A percentile compares a stretch with the other conserved stretches of the same genome.
These are phyloP conservation scores for Penicillium goetzii DNA, from an alignment of 495 filamentous ascomycete genomes.

Conservation along the genomic window DNA sequence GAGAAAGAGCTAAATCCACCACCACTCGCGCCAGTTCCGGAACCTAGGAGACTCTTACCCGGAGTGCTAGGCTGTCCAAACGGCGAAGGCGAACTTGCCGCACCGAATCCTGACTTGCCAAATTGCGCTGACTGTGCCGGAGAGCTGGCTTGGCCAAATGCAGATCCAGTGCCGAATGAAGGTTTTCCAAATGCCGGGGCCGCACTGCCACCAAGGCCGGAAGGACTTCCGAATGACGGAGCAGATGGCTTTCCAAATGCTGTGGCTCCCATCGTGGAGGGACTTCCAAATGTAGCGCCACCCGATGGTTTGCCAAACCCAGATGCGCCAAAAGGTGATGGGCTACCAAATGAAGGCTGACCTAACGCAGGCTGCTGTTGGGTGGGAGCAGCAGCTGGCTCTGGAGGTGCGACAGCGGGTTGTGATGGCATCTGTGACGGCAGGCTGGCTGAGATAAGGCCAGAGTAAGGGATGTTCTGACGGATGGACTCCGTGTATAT, in stretches of 20 bases:
- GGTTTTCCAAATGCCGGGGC: constrained; percentile 56
- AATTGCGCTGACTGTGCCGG: constrained; percentile 27
- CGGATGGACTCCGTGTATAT: constrained; percentile 86
- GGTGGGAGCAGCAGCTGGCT: constrained; percentile 6
- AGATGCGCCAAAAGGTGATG: constrained; percentile 41
- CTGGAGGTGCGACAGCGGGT: constrained; percentile 23
- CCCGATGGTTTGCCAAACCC: constrained; percentile 37
- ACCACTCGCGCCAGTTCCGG: constrained; percentile 31
- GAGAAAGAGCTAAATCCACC: constrained; percentile 46
- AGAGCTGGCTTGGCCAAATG: constrained; percentile 33
- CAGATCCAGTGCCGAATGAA: constrained; percentile 41
- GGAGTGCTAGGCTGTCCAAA: constrained; percentile 47
- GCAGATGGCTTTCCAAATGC: constrained; percentile 41
- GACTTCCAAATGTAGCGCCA: constrained; percentile 42
- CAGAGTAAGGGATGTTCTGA: constrained; percentile 70
- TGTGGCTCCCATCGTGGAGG: constrained; percentile 40
- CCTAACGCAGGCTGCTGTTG: constrained; percentile 45
- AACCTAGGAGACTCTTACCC: constrained; percentile 35
- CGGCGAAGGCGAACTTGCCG: constrained; percentile 34
- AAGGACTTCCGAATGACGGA: constrained; percentile 33
- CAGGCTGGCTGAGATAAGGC: constrained; percentile 57
- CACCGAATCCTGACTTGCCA: constrained; percentile 53
- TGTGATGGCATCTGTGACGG: constrained; percentile 28
- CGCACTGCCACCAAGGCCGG: constrained; percentile 29
- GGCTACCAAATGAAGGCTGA: constrained; percentile 44